Evolutionary conservation across 2,329 filamentous ascomycete genomes (phyloP).

Genomic region (Mariannaea sp.): DNA sequence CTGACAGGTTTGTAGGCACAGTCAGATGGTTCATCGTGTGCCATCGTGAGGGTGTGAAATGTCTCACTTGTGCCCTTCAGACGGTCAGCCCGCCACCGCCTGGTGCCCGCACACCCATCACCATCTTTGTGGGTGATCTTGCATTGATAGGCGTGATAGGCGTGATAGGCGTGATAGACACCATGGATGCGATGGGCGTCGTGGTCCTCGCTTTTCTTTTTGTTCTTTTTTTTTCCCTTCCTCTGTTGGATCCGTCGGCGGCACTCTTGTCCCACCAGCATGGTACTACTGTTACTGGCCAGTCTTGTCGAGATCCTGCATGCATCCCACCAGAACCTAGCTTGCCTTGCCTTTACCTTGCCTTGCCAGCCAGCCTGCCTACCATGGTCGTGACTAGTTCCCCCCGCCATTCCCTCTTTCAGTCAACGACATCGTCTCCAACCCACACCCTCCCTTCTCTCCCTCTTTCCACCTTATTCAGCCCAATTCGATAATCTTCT

Average conservation of each 20-base stretch:
- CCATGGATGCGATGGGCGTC: too few relatives aligned
- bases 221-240: too few relatives aligned
- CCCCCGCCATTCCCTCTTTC: too few relatives aligned
- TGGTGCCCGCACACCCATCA: constrained; percentile 11
- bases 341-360: too few relatives aligned
- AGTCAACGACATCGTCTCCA: neutral
- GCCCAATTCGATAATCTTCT: constrained; percentile 25
- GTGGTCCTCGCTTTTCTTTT: too few relatives aligned
- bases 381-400: too few relatives aligned
- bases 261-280: too few relatives aligned
- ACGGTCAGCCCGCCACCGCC: constrained; percentile 25
- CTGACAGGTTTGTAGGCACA: constrained; percentile 30
- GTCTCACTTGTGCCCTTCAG: constrained; percentile 33
- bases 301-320: too few relatives aligned
- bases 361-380: constrained; percentile 17
- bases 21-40: constrained; percentile 37
- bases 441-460: constrained; percentile 21
- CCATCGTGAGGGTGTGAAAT: constrained; percentile 36
- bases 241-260: too few relatives aligned
- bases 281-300: too few relatives aligned
- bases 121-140: constrained; percentile 3
- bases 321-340: too few relatives aligned
- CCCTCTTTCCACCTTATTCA: constrained; percentile 26
- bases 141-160: constrained; percentile 2
- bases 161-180: neutral